Base-by-base conservation (phyloP, 1,284 basidiomycete genomes). In the Puccinia brachypodii region DNA sequence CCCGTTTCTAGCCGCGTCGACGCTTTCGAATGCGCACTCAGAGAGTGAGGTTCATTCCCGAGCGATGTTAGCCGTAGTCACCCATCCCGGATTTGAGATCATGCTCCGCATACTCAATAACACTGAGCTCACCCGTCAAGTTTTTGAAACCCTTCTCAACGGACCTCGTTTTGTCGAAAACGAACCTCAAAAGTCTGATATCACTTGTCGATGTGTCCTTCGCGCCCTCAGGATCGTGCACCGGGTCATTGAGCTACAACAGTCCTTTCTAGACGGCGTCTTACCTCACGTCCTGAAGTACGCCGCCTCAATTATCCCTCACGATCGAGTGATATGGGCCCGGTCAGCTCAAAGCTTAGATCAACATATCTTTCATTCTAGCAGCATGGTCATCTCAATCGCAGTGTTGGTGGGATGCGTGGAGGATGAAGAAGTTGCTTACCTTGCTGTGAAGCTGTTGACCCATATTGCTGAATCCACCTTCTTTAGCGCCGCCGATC, bases 81-180 rank as follows among this genome's bases (percentile, higher is more conserved):
- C 72, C 0, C 94, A 98, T 86, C 95, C 96, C 0, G 96, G 95
- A 0, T 96, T 94, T 86, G 92, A 94, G 75, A 88, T 98, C 76
- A 90, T 96, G 87, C 90, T 92, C 69, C 90, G 94, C 0, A 85
- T 98, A 9, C 88, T 98, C 66, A 92, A 91, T 25, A 90, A 91
- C 71, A 90, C 91, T 0, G 88, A 90, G 0, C 88, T 96, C 9
- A 92, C 94, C 84, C 87, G 89, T 0, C 91, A 89, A 80, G 88
- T 96, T 47, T 88, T 96, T 81, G 90, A 91, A 1, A 93, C 95
- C 84, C 88, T 95, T 75, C 90, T 91, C 1, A 92, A 93, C 50
- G 93, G 93, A 0, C 87, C 93, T 56, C 91, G 92, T 83, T 84
- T 86, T 9, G 91, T 94, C 78, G 93, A 94, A 84, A 82, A 76